phyloP scores from a whole-genome alignment of 2,329 filamentous ascomycete genomes.

The Colletotrichum falcatum region DNA sequence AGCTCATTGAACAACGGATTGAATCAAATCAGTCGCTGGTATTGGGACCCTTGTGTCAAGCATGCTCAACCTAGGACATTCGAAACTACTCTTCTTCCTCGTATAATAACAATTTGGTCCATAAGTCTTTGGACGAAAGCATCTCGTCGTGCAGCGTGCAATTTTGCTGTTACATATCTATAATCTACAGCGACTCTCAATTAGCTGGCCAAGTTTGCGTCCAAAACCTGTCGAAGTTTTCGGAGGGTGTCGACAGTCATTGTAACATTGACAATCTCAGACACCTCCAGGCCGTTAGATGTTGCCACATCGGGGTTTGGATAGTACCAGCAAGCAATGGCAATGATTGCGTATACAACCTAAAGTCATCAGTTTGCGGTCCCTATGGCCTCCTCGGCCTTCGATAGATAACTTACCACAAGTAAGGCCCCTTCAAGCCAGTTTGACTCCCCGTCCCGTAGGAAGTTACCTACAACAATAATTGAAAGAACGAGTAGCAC shows the following conservation, averaged over 20 bases:
- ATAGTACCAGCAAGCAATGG: slow-evolving; percentile 59
- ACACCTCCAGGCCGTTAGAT: slow-evolving; percentile 47
- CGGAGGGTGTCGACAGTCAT: slow-evolving; percentile 48
- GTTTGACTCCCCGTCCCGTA: slow-evolving; percentile 80
- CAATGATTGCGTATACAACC: slow-evolving; percentile 58
- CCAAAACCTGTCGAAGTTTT: slow-evolving; percentile 46
- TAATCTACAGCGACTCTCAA: no score
- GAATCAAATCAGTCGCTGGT: background rate
- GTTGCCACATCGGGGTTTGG: slow-evolving; percentile 55
- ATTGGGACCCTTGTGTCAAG: background rate
- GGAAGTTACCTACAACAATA: slow-evolving; percentile 79
- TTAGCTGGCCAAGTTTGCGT: slow-evolving; percentile 15
- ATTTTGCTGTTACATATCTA: no score
- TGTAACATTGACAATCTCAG: slow-evolving; percentile 46
- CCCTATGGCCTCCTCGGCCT: background rate
- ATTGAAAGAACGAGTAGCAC: slow-evolving; percentile 79
- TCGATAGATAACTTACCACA: slow-evolving; percentile 58
- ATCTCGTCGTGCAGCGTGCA: no score
- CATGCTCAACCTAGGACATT: background rate
- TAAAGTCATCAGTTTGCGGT: slow-evolving; percentile 27
- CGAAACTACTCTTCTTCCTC: background rate
- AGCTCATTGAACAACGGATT: background rate
- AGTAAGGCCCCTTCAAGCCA: slow-evolving; percentile 80
- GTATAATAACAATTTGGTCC: background rate
- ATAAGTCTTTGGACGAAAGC: background rate